A percentile compares a stretch with the other conserved stretches of the same genome.
These are phyloP conservation scores for Tilletia setariae DNA, from an alignment of 1,284 basidiomycete genomes.

Conservation along the genomic window DNA sequence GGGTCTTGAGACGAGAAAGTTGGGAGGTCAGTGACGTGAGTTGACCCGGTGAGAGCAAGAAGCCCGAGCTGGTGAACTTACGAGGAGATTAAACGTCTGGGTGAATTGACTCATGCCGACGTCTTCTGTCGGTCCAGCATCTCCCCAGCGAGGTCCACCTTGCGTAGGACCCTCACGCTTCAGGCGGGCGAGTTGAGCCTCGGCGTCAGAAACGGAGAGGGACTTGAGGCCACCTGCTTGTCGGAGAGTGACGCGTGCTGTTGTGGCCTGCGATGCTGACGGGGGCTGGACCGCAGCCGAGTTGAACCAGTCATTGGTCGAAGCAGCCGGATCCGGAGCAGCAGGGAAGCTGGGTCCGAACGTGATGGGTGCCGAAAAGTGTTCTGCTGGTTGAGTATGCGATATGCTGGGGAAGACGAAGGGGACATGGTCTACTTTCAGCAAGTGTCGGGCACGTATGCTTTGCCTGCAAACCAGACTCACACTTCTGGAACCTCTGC, in stretches of 20 bases:
- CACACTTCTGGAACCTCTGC: slow-evolving; percentile 44
- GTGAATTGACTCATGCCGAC: slow-evolving; percentile 10
- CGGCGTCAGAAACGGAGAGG: neutral
- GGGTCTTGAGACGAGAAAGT: slow-evolving; percentile 23
- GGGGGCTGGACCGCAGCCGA: slow-evolving; percentile 20
- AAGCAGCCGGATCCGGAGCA: neutral
- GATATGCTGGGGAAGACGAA: slow-evolving; percentile 27
- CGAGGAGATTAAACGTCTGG: slow-evolving; percentile 2
- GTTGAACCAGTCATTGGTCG: slow-evolving; percentile 9
- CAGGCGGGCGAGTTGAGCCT: slow-evolving; percentile 9
- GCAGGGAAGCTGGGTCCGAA: slow-evolving; percentile 10
- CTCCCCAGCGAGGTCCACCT: slow-evolving; percentile 3
- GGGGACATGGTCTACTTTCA: neutral
- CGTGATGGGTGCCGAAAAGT: slow-evolving; percentile 14
- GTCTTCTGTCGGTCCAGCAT: neutral
- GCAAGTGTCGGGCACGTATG: neutral
- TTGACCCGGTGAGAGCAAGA: neutral
- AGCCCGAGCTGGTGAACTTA: slow-evolving; percentile 33
- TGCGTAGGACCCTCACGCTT: slow-evolving; percentile 12
- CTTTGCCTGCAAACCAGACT: neutral
- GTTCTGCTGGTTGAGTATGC: slow-evolving; percentile 49
- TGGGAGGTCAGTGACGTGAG: neutral
- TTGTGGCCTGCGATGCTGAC: slow-evolving; percentile 27
- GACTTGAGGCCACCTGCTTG: neutral
- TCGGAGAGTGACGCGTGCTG: slow-evolving; percentile 19